phyloP scores from a whole-genome alignment of 495 filamentous ascomycete genomes.

The Penicillium diatomitis region DNA sequence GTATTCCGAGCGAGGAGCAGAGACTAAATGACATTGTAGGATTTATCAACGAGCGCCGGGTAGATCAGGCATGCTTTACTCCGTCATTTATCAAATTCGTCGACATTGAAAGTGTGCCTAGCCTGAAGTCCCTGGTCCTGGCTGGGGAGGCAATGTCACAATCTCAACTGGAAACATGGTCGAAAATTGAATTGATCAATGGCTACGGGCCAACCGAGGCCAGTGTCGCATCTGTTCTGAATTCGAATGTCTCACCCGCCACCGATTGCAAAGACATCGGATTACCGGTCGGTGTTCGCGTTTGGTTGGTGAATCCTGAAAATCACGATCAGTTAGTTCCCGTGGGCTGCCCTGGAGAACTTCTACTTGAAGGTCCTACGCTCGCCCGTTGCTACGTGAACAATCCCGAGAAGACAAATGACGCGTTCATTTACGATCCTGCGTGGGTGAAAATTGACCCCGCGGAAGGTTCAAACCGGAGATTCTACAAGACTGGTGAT shows the following conservation, averaged over 20 bases:
- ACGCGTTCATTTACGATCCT: constrained; percentile 37
- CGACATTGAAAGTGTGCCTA: constrained; percentile 35
- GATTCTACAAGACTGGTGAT: constrained; percentile 63
- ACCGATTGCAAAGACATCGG: constrained; percentile 40
- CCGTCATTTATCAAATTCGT: constrained; percentile 44
- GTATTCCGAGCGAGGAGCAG: constrained; percentile 42
- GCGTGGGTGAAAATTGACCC: constrained; percentile 23
- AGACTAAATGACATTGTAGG: constrained; percentile 39
- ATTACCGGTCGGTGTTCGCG: constrained; percentile 26
- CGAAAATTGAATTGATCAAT: constrained; percentile 44
- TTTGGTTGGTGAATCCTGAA: constrained; percentile 39
- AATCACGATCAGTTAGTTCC: constrained; percentile 39
- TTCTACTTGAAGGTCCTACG: constrained; percentile 41
- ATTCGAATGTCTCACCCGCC: constrained; percentile 22
- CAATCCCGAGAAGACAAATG: constrained; percentile 32
- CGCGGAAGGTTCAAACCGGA: constrained; percentile 19
- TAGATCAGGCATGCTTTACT: constrained; percentile 39
- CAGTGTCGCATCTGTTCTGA: constrained; percentile 31
- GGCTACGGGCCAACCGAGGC: constrained; percentile 50
- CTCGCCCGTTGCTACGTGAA: constrained; percentile 41
- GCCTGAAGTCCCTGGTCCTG: constrained; percentile 35
- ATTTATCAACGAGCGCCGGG: constrained; percentile 36
- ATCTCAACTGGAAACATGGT: constrained; percentile 45
- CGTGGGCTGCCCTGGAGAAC: constrained; percentile 40
- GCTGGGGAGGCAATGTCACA: constrained; percentile 49